Evolutionary conservation across 2,329 filamentous ascomycete species (phyloP), one percentile per base, ranked within the genome.

Genomic region (Alternaria triticimaculans): DNA sequence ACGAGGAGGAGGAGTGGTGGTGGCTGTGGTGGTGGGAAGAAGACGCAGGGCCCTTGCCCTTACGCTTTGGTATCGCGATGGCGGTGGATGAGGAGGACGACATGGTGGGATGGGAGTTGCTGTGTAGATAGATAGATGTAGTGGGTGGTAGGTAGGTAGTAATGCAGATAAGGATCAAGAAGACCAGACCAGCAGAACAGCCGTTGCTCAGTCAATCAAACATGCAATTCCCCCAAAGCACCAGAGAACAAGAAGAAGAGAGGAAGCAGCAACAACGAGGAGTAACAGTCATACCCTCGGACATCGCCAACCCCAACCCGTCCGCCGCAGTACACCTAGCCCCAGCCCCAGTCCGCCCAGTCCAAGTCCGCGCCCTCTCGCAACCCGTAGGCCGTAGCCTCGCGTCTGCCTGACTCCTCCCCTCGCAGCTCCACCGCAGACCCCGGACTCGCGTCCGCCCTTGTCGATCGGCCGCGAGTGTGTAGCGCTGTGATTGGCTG

Each of bases 31-130:
- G 15, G 5, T 51, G 44, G 1, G 30, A 53, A 10, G 30, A 37
- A 9, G 37, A 41, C 8, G 48, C 56, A 11, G 58, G 54, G 14
- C 30, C 48, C 48, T 75, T 73, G 69, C 75, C 76, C 75, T 80
- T 81, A 65, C 85, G 81, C 67, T 81, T 77, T 4, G 90, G 90
- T 71, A 93, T 93, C 68, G 86, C 84, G 72, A 93, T 93, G 69
- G 86, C 84, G 41, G 57, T 67, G 54, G 65, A 53, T 11, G 58
- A 61, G 49, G 65, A 53, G 1, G 58, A 61, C 37, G 60, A 55
- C 49, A 63, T 63, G 49, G 26, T 54, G 37, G 25, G 30, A 10
- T 10, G 3, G 26, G 25, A 10, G 26, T 28, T 28, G 26, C 26
- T 28, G 10, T 0, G 7, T 11, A 8, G 49, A 7, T n/a, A n/a